Evolutionary conservation across 2,329 filamentous ascomycete species (phyloP).

Genomic region (Aspergillus neoniger): DNA sequence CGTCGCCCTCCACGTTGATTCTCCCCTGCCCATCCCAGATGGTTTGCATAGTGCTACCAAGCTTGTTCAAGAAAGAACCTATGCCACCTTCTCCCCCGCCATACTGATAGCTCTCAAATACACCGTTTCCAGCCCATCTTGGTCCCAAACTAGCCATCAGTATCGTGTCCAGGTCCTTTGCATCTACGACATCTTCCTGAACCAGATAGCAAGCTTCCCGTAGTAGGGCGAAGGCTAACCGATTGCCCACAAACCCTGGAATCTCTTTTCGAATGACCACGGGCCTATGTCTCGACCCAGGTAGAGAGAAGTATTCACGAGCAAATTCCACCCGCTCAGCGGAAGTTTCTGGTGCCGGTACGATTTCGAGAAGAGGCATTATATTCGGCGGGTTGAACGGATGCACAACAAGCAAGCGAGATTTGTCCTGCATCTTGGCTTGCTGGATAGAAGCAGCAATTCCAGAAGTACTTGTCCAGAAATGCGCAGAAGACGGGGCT

Average conservation of each 20-base stretch:
- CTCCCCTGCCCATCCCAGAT: conserved; percentile 55
- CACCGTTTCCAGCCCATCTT: conserved; percentile 57
- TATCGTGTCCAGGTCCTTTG: conserved; percentile 56
- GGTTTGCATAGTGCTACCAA: conserved; percentile 57
- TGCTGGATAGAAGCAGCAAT: conserved; percentile 57
- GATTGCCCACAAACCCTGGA: conserved; percentile 60
- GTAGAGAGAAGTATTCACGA: conserved; percentile 42
- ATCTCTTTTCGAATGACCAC: conserved; percentile 55
- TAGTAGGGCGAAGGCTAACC: conserved; percentile 59
- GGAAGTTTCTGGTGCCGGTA: conserved; percentile 51
- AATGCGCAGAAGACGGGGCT: conserved; percentile 47
- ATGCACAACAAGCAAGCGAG: conserved; percentile 58
- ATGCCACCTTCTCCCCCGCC: conserved; percentile 59
- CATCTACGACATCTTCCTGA: conserved; percentile 54
- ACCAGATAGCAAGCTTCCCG: conserved; percentile 59
- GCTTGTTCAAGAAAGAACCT: conserved; percentile 56
- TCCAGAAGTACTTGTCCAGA: conserved; percentile 62
- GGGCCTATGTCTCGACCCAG: conserved; percentile 37
- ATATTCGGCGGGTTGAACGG: conserved; percentile 65
- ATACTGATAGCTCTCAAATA: conserved; percentile 62
- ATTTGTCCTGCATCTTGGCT: conserved; percentile 43
- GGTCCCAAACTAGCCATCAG: conserved; percentile 56
- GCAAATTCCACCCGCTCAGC: conserved; percentile 31
- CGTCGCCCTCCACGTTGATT: conserved; percentile 37
- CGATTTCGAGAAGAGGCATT: conserved; percentile 62